Base-by-base conservation (phyloP, 2,329 filamentous ascomycete species). In the Verticillium dahliae region DNA sequence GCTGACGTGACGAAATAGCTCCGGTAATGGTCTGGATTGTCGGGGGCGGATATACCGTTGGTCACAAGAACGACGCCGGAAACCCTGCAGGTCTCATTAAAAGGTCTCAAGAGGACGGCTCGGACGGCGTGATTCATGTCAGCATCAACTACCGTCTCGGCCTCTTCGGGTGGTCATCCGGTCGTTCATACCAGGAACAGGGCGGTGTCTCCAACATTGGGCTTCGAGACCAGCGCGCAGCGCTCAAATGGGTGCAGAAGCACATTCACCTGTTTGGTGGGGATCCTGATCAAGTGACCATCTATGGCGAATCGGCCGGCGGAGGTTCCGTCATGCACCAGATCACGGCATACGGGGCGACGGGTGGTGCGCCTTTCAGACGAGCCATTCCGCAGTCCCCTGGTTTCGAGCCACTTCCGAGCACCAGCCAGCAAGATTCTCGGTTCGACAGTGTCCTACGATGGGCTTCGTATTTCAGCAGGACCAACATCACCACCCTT, bases 191-290 rank as follows among this genome's bases (percentile, higher is more conserved):
- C 37, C 68, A 73, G 35, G 60, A 66, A 9, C 67, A 75, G 31
- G 74, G 69, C 2, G 76, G 72, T 1, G 64, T 70, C 7, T 65
- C 75, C 5, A 81, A 80, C 62, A 71, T 71, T 10, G 71, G 70
- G 1, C 65, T 77, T 39, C 71, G 72, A 56, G 76, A 78, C 62
- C 75, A 78, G 60, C 72, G 76, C 35, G 70, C 73, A 3, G 79
- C 75, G 3, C 69, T 81, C 14, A 65, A 80, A 62, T 82, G 80
- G 80, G 74, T 79, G 1, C 73, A 79, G 38, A 66, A 76, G 14
- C 73, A 80, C 64, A 80, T 81, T 52, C 64, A 68, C 14, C 68
- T 75, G 0, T 74, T 82, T 38, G 79, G 78, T 31, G 81, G 80
- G 14, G 76, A 80, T 63, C 69, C 72, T 18, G 68, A 67, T 1